Conservation (phyloP, 257 asterid genomes). For the Solanum pennellii region DNA sequence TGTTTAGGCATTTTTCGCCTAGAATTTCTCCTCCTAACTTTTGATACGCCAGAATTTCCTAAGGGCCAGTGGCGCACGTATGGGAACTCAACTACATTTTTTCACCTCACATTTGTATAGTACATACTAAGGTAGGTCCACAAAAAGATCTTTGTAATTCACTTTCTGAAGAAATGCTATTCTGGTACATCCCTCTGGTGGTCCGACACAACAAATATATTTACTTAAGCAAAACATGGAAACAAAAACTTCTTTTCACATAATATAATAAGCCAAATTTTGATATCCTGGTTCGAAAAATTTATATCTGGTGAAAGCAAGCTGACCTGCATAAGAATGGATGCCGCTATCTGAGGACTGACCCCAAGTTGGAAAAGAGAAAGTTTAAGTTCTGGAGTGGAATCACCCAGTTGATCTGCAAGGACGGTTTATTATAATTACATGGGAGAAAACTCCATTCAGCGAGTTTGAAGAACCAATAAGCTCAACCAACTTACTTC, state of each 20-base stretch:
- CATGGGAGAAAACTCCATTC: background rate
- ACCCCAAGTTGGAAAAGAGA: slow-evolving; percentile 94
- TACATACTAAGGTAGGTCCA: background rate
- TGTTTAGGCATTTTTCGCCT: background rate
- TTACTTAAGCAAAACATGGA: background rate
- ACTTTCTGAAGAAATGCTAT: background rate
- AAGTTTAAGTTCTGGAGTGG: slow-evolving; percentile 78
- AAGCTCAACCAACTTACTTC: background rate
- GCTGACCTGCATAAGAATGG: slow-evolving; percentile 90
- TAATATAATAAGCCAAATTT: background rate
- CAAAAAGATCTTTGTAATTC: background rate
- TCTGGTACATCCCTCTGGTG: background rate
- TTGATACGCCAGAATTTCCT: background rate
- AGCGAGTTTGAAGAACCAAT: background rate
- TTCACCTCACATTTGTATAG: background rate
- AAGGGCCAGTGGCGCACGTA: background rate
- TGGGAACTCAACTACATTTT: background rate
- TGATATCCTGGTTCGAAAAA: background rate
- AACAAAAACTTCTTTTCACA: background rate
- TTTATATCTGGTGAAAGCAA: slow-evolving; percentile 6
- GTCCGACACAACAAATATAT: background rate
- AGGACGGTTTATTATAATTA: background rate
- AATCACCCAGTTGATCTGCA: slow-evolving; percentile 90
- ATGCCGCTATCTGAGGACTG: slow-evolving; percentile 97
- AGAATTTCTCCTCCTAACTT: background rate